Percentiles rank a stretch among this genome's conserved stretches.
Conservation (phyloP, 306 rosid species). For the Purshia tridentata region DNA sequence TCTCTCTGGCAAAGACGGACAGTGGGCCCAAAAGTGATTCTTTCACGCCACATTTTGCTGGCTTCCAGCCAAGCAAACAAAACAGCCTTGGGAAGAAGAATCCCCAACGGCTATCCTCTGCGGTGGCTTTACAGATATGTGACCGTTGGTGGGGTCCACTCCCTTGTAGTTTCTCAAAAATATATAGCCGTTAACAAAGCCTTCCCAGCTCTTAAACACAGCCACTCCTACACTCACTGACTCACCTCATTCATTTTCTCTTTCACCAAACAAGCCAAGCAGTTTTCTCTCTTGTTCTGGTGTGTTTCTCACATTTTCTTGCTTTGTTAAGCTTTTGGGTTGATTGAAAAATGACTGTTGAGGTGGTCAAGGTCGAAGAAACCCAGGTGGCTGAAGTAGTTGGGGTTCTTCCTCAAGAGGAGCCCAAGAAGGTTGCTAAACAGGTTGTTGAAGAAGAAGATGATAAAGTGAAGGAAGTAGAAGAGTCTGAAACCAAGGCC, state of each 20-base stretch:
- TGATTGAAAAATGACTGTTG: constrained; percentile 40
- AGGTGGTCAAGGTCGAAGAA: constrained; percentile 39
- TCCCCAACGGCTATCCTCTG: constrained; percentile 41
- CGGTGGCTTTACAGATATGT: constrained; percentile 44
- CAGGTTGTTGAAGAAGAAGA: constrained; percentile 8
- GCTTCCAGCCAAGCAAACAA: constrained; percentile 36
- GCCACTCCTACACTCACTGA: neutral
- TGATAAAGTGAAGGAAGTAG: constrained; percentile 23
- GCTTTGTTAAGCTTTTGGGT: neutral
- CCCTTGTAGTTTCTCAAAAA: neutral
- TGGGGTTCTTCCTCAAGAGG: constrained; percentile 6
- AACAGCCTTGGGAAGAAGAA: constrained; percentile 13
- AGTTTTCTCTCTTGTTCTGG: too few species aligned
- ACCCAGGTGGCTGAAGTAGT: constrained; percentile 34
- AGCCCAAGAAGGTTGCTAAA: constrained; percentile 12
- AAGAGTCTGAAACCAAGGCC: constrained; percentile 14
- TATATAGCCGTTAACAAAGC: constrained; percentile 30
- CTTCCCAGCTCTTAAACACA: neutral
- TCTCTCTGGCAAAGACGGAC: neutral
- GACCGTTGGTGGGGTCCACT: constrained; percentile 45
- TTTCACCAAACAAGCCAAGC: neutral
- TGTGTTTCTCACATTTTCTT: neutral
- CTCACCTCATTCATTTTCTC: constrained; percentile 4
- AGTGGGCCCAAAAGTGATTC: constrained; percentile 27
- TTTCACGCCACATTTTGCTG: constrained; percentile 27